Percentiles rank a stretch among this genome's conserved stretches.
Evolutionary conservation across 75 land plant genomes (phyloP).

Genomic region (Larix kaempferi): DNA sequence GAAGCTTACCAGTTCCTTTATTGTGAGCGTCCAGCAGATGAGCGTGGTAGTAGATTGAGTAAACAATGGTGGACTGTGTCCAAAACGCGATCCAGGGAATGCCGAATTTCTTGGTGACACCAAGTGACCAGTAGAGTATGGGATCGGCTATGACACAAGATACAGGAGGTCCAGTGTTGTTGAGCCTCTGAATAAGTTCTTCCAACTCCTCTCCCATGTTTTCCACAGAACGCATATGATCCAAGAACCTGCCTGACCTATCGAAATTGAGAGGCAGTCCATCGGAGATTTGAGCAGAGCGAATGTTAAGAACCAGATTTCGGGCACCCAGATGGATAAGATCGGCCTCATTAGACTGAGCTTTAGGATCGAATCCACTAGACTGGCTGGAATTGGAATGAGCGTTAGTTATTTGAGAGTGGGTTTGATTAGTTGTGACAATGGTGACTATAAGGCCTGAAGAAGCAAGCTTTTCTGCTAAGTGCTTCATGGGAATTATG

Average conservation of each 20-base stretch:
- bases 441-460: slow-evolving; percentile 13
- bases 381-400: background rate
- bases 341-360: too few relatives aligned
- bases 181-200: background rate
- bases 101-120: slow-evolving; percentile 27
- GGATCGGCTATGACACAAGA: slow-evolving; percentile 45
- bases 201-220: slow-evolving; percentile 2
- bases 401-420: background rate
- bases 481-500: slow-evolving; percentile 11
- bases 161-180: slow-evolving; percentile 13
- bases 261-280: slow-evolving; percentile 2
- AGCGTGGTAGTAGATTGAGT: slow-evolving; percentile 19
- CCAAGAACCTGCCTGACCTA: background rate
- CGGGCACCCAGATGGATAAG: background rate
- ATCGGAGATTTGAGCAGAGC: slow-evolving; percentile 6
- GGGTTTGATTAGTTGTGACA: slow-evolving; percentile 4
- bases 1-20: background rate
- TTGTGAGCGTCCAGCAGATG: background rate
- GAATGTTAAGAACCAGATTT: background rate
- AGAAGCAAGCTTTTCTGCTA: background rate
- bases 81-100: slow-evolving; percentile 30
- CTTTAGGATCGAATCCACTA: too few relatives aligned
- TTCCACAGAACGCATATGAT: background rate
- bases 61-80: slow-evolving; percentile 31
- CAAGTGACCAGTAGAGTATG: slow-evolving; percentile 34